Percentiles rank a stretch among this genome's conserved stretches.
phyloP scores from a whole-genome alignment of 176 grass and related monocot genomes.

The Canna indica region DNA sequence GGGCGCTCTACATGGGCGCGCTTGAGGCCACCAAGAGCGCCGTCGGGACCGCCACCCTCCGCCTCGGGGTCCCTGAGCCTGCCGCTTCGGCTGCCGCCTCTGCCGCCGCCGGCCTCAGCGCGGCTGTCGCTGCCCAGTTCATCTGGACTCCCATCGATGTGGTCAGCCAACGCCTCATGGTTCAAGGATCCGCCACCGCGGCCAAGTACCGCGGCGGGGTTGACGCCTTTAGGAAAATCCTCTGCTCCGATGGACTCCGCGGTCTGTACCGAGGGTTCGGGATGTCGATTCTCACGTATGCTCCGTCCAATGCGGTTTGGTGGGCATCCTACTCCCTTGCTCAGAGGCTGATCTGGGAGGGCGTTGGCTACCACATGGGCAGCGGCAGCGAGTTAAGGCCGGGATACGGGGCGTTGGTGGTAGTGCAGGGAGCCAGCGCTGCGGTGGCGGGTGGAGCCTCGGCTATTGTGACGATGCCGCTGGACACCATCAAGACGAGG shows the following conservation, averaged over 20 bases:
- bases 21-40: slow-evolving; percentile 93
- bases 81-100: slow-evolving; percentile 57
- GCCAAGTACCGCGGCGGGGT: slow-evolving; percentile 55
- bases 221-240: slow-evolving; percentile 64
- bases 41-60: slow-evolving; percentile 56
- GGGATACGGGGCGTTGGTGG: slow-evolving; percentile 37
- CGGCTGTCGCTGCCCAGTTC: slow-evolving; percentile 78
- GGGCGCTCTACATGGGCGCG: slow-evolving; percentile 94
- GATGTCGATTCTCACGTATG: slow-evolving; percentile 88
- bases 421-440: slow-evolving; percentile 78
- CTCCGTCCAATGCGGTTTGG: slow-evolving; percentile 95
- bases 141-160: slow-evolving; percentile 95
- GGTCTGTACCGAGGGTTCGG: slow-evolving; percentile 94
- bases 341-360: slow-evolving; percentile 60
- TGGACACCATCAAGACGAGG: slow-evolving; percentile 94
- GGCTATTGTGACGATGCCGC: slow-evolving; percentile 82
- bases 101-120: slow-evolving; percentile 50
- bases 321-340: slow-evolving; percentile 81
- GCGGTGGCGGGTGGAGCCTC: slow-evolving; percentile 56
- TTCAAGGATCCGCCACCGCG: slow-evolving; percentile 29
- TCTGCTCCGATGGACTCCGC: slow-evolving; percentile 51
- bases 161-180: slow-evolving; percentile 89
- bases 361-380: slow-evolving; percentile 29
- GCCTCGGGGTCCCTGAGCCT: slow-evolving; percentile 56
- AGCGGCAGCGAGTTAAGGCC: slow-evolving; percentile 23